These are phyloP conservation scores for Quercus gilva DNA, from an alignment of 306 rosid species.

Conservation along the genomic window DNA sequence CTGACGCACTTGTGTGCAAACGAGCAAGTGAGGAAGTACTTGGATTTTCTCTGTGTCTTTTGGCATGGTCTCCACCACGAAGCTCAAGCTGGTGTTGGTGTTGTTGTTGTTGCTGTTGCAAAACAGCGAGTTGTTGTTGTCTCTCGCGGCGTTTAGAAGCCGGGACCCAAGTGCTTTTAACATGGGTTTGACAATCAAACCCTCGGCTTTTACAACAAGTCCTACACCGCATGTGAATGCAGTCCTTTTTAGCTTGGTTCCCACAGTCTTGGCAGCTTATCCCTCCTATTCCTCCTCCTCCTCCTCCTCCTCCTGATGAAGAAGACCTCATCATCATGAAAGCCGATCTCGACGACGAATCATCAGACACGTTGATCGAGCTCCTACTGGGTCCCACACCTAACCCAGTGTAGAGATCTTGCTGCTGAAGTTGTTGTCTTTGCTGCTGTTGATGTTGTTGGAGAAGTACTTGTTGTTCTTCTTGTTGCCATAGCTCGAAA, in stretches of 20 bases:
- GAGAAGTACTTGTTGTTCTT: slow-evolving; percentile 37
- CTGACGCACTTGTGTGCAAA: slow-evolving; percentile 51
- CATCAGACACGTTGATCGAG: slow-evolving; percentile 46
- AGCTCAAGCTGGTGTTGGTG: slow-evolving; percentile 14
- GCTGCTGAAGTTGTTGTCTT: slow-evolving; percentile 21
- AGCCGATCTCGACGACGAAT: slow-evolving; percentile 60
- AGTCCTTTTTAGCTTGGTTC: slow-evolving; percentile 93
- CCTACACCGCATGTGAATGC: slow-evolving; percentile 79
- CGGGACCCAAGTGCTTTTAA: slow-evolving; percentile 93
- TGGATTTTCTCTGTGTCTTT: slow-evolving; percentile 56
- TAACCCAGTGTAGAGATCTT: slow-evolving; percentile 67
- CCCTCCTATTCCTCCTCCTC: slow-evolving; percentile 42
- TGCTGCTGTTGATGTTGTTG: slow-evolving; percentile 34
- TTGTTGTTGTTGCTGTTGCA: slow-evolving; percentile 24
- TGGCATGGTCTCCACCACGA: slow-evolving; percentile 37
- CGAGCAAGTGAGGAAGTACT: slow-evolving; percentile 50
- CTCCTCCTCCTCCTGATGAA: slow-evolving; percentile 10
- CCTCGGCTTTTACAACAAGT: slow-evolving; percentile 98
- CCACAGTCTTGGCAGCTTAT: slow-evolving; percentile 95
- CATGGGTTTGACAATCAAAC: slow-evolving; percentile 76
- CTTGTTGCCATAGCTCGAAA: slow-evolving; percentile 82
- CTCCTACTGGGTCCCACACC: slow-evolving; percentile 63
- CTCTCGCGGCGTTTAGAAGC: slow-evolving; percentile 79
- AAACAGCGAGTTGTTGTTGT: slow-evolving; percentile 40
- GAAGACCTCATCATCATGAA: slow-evolving; percentile 46